Evolutionary conservation across 768 basidiomycete species (phyloP).

Genomic region (Podaxis carcinomalis): DNA sequence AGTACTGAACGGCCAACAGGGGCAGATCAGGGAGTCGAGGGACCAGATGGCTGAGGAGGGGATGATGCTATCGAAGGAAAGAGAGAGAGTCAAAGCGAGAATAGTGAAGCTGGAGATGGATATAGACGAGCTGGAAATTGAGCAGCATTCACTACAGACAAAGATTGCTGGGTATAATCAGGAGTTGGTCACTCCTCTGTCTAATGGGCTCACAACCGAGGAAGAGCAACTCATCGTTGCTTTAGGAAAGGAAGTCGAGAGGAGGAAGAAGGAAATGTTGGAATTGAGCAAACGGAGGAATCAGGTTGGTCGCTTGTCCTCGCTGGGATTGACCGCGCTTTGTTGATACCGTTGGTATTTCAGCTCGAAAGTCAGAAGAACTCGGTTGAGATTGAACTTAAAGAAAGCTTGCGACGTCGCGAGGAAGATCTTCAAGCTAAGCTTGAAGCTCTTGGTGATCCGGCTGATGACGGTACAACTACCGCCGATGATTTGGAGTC

Average conservation of each 20-base stretch:
- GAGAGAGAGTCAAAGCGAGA: slow-evolving; percentile 61
- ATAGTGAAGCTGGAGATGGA: slow-evolving; percentile 63
- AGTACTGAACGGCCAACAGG: slow-evolving; percentile 63
- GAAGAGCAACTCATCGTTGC: slow-evolving; percentile 65
- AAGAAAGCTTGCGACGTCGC: slow-evolving; percentile 79
- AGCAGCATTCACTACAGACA: slow-evolving; percentile 56
- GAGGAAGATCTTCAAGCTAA: slow-evolving; percentile 74
- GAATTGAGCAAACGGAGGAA: slow-evolving; percentile 65
- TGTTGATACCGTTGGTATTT: background rate
- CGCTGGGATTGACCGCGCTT: background rate
- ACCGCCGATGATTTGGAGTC: slow-evolving; percentile 67
- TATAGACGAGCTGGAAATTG: slow-evolving; percentile 67
- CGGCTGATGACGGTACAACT: slow-evolving; percentile 45
- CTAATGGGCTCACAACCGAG: slow-evolving; percentile 64
- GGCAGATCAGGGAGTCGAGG: slow-evolving; percentile 62
- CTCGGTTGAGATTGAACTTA: slow-evolving; percentile 86
- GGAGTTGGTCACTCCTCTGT: slow-evolving; percentile 75
- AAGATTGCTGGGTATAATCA: slow-evolving; percentile 60
- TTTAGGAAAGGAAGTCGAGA: slow-evolving; percentile 75
- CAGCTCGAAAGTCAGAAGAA: slow-evolving; percentile 77
- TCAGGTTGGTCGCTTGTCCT: slow-evolving; percentile 46
- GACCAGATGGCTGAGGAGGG: slow-evolving; percentile 66
- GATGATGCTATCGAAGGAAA: slow-evolving; percentile 54
- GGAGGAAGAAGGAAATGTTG: slow-evolving; percentile 63
- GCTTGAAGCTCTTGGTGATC: slow-evolving; percentile 71